Evolutionary conservation across 352 stramenopile species (phyloP).

Genomic region (Phytopythium litorale): DNA sequence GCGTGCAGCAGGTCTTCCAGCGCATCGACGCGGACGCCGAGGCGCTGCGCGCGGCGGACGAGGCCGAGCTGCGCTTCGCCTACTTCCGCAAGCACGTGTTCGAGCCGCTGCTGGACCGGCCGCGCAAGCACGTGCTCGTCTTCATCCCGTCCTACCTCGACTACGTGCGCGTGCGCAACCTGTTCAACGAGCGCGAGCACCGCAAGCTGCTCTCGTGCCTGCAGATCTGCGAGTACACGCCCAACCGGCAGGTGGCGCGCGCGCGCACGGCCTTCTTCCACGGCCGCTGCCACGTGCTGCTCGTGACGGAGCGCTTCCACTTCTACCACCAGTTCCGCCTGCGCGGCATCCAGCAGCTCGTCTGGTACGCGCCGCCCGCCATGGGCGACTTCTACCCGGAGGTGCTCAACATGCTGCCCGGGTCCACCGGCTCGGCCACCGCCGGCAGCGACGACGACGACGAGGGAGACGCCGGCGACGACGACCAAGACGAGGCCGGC

Average conservation of each 20-base stretch:
- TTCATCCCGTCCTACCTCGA: conserved; percentile 85
- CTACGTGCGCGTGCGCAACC: conserved; percentile 83
- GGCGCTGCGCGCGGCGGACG: conserved; percentile 27
- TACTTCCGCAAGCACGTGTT: conserved; percentile 83
- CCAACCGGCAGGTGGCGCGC: conserved; percentile 54
- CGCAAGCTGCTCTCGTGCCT: conserved; percentile 66
- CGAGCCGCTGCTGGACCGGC: conserved; percentile 59
- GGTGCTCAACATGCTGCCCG: conserved; percentile 75
- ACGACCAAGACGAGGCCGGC: conserved; percentile 13
- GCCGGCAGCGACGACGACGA: conserved; percentile 21
- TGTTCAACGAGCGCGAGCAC: conserved; percentile 73
- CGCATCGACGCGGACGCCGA: conserved; percentile 37
- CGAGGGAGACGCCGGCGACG: conserved; percentile 13
- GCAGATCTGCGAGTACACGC: conserved; percentile 79
- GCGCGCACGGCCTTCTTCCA: conserved; percentile 75
- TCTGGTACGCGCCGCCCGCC: conserved; percentile 69
- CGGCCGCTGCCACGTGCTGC: conserved; percentile 68
- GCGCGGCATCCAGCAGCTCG: conserved; percentile 69
- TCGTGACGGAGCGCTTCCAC: conserved; percentile 83
- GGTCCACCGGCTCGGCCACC: conserved; percentile 8
- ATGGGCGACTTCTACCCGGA: conserved; percentile 75
- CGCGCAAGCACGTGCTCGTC: conserved; percentile 69
- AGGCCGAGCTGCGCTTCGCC: conserved; percentile 64
- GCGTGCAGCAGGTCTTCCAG: conserved; percentile 82
- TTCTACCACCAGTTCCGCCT: conserved; percentile 86